Evolutionary conservation across 164 flowering plant genomes (phyloP), one percentile per base, ranked within the genome.

Genomic region (Dillenia turbinata): DNA sequence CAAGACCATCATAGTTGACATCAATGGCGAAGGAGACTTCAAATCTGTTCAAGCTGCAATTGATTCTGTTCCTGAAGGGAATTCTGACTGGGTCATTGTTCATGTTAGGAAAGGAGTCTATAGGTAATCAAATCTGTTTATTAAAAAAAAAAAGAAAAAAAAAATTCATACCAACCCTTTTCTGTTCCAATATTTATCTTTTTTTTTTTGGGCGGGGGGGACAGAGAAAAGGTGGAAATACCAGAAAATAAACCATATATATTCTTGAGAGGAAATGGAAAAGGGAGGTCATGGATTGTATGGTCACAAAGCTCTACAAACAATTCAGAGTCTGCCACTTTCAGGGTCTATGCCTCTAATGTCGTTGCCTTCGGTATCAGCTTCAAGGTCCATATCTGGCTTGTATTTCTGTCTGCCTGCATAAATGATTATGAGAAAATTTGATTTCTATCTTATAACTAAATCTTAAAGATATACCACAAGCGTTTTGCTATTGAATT

Each of bases 191-290:
- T 12, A 1, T 46, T 61, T 15, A 44, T 60, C 43, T 49, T 43
- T 59, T 44, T 45, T 43, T 14, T 61, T 56, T 46, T 54, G 53
- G n/a, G n/a, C n/a, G n/a, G n/a, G n/a, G 10, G 1, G 60, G 59
- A 54, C 82, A 89, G 98, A 47, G 98, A 90, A 70, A 93, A 81
- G 73, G 75, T 93, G 33, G 72, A 67, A 22, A 76, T 89, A 53
- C 94, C 98, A 12, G 65, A 78, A 65, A 75, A 58, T 49, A 93
- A 90, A 57, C 91, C 90, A 0, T 85, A 70, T 51, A 85, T 93
- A 59, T 93, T 90, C 78, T 22, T 93, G 87, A 90, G 97, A 79
- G 98, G 98, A 10, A 83, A 85, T 60, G 97, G 98, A 14, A 85
- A 73, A 72, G 97, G 96, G 4, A 84, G 72, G 69, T 81, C 94